A percentile compares a stretch with the other conserved stretches of the same genome.
Evolutionary conservation across 768 basidiomycete species (phyloP).

Genomic region (Suillus lakei): DNA sequence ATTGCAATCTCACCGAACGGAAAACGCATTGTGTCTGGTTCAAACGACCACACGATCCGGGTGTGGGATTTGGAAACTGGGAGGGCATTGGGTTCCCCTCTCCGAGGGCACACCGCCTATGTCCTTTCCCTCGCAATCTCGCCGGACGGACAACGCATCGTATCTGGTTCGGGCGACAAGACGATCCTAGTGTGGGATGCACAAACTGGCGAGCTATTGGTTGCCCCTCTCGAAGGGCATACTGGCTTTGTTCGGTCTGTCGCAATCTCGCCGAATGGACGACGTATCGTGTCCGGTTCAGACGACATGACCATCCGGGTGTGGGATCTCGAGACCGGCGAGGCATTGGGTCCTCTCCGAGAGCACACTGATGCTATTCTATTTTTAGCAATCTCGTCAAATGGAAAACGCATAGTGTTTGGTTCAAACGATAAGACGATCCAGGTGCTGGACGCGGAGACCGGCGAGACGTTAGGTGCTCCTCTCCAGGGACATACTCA

Average conservation of each 20-base stretch:
- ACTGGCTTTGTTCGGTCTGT: neutral
- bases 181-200: conserved; percentile 36
- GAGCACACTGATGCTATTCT: neutral
- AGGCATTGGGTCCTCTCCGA: conserved; percentile 10
- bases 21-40: conserved; percentile 28
- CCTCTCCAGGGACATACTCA: neutral
- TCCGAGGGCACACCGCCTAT: conserved; percentile 29
- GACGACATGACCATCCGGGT: neutral
- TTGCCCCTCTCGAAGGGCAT: neutral
- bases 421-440: conserved; percentile 3
- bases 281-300: conserved; percentile 3
- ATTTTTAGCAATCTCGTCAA: neutral
- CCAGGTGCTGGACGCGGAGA: neutral
- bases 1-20: conserved; percentile 17
- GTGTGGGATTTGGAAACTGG: conserved; percentile 31
- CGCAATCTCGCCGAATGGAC: conserved; percentile 11
- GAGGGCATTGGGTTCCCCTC: conserved; percentile 25
- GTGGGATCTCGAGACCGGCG: conserved; percentile 10
- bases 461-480: neutral
- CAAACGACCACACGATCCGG: conserved; percentile 35
- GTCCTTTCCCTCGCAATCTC: conserved; percentile 38
- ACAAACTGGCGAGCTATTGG: conserved; percentile 15
- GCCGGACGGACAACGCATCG: conserved; percentile 34
- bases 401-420: conserved; percentile 3
- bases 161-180: conserved; percentile 35